Percentiles rank a stretch among this genome's conserved stretches.
phyloP scores from a whole-genome alignment of 2,329 filamentous ascomycete species.

The Cercospora sp. region DNA sequence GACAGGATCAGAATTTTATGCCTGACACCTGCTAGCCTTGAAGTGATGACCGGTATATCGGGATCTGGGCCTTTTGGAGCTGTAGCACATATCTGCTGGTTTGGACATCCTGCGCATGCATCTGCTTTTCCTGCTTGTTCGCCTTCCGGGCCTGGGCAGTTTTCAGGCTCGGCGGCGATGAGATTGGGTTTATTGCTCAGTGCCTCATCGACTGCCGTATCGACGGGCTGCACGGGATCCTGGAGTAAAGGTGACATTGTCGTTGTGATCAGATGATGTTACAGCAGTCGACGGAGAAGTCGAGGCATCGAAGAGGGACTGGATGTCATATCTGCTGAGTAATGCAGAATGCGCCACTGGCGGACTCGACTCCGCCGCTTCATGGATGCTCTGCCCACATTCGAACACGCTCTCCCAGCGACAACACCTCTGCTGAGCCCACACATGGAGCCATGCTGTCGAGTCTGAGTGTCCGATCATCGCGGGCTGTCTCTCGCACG shows the following conservation, averaged over 20 bases:
- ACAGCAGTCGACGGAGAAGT: background rate
- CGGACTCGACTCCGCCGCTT: background rate
- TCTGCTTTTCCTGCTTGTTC: slow-evolving; percentile 66
- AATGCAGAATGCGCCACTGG: slow-evolving; percentile 11
- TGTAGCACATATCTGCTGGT: slow-evolving; percentile 91
- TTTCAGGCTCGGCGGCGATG: slow-evolving; percentile 65
- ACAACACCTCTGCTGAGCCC: background rate
- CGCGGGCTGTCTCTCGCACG: background rate
- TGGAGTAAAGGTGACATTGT: slow-evolving; percentile 80
- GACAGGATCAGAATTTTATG: slow-evolving; percentile 93
- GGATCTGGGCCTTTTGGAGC: slow-evolving; percentile 94
- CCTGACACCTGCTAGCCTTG: slow-evolving; percentile 74
- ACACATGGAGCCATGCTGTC: background rate
- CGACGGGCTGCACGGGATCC: slow-evolving; percentile 56
- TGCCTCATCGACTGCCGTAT: slow-evolving; percentile 68
- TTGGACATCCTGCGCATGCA: slow-evolving; percentile 91
- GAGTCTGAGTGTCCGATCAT: background rate
- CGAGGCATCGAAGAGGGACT: background rate
- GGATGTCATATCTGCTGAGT: slow-evolving; percentile 15
- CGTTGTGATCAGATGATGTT: background rate
- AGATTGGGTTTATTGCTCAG: slow-evolving; percentile 78
- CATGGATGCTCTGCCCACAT: background rate
- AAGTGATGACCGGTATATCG: slow-evolving; percentile 84
- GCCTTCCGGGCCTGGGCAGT: slow-evolving; percentile 83
- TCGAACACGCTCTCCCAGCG: background rate